Conservation (phyloP, 2,329 filamentous ascomycete genomes). For the Corinectria fuckeliana region DNA sequence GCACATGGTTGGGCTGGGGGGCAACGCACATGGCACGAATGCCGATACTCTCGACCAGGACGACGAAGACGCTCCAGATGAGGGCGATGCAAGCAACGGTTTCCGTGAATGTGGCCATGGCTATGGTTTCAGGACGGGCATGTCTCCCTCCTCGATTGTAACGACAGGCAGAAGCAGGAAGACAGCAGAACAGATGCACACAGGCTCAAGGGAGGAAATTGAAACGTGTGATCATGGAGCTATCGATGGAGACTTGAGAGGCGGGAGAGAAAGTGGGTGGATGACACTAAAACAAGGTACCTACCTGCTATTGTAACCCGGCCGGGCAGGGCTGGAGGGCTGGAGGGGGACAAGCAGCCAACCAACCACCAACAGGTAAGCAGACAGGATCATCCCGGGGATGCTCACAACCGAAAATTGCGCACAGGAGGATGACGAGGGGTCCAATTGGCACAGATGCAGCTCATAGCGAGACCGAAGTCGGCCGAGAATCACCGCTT, state of each 20-base stretch:
- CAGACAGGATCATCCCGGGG: neutral
- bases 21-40: conserved; percentile 59
- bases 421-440: neutral
- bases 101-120: conserved; percentile 43
- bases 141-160: conserved; percentile 5
- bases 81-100: conserved; percentile 55
- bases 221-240: conserved; percentile 6
- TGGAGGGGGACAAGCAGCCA: neutral
- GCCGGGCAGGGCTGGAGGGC: neutral
- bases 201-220: conserved; percentile 1
- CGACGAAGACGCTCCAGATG: conserved; percentile 59
- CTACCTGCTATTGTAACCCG: no score
- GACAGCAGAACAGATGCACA: neutral
- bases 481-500: neutral
- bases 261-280: conserved; percentile 7
- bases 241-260: conserved; percentile 4
- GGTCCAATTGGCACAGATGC: neutral
- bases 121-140: neutral
- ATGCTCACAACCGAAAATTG: neutral
- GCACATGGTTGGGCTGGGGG: neutral
- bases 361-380: neutral
- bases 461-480: neutral
- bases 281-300: conserved; percentile 5
- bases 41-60: conserved; percentile 63
- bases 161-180: neutral